Conservation (phyloP, 768 basidiomycete genomes). For the Lentinula guzmanii region DNA sequence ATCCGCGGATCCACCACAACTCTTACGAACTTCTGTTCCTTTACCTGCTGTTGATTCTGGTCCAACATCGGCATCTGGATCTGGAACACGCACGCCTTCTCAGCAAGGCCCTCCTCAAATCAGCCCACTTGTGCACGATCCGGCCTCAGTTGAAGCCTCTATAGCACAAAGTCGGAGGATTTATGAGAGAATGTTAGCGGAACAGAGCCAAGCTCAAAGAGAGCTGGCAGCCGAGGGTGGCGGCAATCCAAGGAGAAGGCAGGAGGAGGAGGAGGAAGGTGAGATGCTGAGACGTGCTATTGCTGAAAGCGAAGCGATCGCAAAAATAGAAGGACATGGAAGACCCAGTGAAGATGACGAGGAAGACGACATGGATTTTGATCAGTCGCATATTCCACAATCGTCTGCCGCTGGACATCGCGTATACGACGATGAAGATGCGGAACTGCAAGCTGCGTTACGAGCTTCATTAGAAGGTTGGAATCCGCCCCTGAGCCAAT, state of each 20-base stretch:
- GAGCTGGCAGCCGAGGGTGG: constrained; percentile 44
- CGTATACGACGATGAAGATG: constrained; percentile 84
- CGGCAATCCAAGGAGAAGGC: constrained; percentile 24
- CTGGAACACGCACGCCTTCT: constrained; percentile 10
- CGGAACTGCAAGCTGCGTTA: constrained; percentile 81
- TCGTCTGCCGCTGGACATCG: constrained; percentile 21
- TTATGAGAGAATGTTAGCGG: constrained; percentile 55
- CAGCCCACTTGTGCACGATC: constrained; percentile 16
- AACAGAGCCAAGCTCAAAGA: constrained; percentile 63
- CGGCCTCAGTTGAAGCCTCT: constrained; percentile 61
- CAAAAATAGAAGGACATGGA: constrained; percentile 20
- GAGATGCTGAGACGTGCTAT: constrained; percentile 52
- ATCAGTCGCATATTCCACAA: constrained; percentile 1
- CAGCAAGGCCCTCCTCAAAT: constrained; percentile 8
- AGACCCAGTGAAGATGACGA: constrained; percentile 9
- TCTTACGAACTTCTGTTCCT: constrained; percentile 21
- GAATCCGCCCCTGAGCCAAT: constrained; percentile 22
- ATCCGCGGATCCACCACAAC: constrained; percentile 19
- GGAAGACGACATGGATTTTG: constrained; percentile 17
- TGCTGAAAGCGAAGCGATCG: constrained; percentile 51
- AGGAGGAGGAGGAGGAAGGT: constrained; percentile 51
- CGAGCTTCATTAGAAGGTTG: constrained; percentile 68
- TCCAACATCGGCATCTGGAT: constrained; percentile 12
- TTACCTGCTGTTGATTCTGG: constrained; percentile 13
- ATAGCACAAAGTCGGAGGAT: constrained; percentile 57